Evolutionary conservation across 495 filamentous ascomycete genomes (phyloP).

Genomic region (Lepidopterella palustris): DNA sequence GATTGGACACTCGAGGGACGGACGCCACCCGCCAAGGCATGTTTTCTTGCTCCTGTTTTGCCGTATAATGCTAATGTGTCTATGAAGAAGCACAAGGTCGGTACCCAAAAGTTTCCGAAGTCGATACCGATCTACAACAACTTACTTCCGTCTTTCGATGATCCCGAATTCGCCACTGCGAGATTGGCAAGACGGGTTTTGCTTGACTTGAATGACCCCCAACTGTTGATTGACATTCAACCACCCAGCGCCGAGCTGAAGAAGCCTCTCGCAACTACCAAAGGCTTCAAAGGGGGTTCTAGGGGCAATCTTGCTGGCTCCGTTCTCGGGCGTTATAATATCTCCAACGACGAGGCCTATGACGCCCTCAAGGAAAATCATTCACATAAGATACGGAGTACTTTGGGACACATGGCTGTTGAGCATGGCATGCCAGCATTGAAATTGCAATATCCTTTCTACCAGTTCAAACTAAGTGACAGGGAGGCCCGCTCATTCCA

Average conservation of each 20-base stretch:
- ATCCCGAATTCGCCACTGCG: conserved; percentile 56
- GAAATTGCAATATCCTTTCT: conserved; percentile 88
- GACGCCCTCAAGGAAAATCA: conserved; percentile 93
- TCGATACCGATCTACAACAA: conserved; percentile 43
- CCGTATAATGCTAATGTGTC: not conserved
- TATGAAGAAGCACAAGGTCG: conserved; percentile 43
- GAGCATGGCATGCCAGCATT: conserved; percentile 90
- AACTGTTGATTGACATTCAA: conserved; percentile 68
- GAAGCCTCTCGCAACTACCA: conserved; percentile 33
- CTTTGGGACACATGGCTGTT: conserved; percentile 72
- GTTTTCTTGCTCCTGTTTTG: not conserved
- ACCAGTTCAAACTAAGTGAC: conserved; percentile 73
- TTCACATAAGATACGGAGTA: conserved; percentile 89
- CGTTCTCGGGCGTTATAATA: conserved; percentile 78
- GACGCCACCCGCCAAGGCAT: not conserved
- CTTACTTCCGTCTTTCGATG: conserved; percentile 50
- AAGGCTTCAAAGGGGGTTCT: conserved; percentile 47
- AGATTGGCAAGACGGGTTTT: conserved; percentile 66
- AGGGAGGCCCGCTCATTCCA: conserved; percentile 86
- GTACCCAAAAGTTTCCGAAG: conserved; percentile 39
- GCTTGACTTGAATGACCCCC: conserved; percentile 86
- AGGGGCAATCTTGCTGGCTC: conserved; percentile 51
- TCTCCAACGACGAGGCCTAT: conserved; percentile 93
- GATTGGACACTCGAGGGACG: conserved; percentile 11
- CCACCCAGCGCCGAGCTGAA: conserved; percentile 35